Base-by-base conservation (phyloP, 352 stramenopile species). In the Globisporangium nodosum region DNA sequence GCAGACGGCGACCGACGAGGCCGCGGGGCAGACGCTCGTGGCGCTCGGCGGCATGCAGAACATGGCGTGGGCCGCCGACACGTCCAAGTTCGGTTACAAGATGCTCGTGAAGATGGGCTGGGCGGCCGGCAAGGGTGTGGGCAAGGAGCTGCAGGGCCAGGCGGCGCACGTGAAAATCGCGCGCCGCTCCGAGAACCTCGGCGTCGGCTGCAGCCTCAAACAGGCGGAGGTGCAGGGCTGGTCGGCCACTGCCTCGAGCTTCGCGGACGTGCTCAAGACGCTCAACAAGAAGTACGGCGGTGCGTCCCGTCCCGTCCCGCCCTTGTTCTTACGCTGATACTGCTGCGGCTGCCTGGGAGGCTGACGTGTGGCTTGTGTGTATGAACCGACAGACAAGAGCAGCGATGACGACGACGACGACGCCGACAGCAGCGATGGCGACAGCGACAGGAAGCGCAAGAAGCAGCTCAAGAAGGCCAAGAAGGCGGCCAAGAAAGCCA, bases 41-140 rank as follows among this genome's bases (percentile, higher is more conserved):
- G 69, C 76, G n/a, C 48, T 94, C 48, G 85, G 85, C 27, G 85
- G 85, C 46, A 87, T 90, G 71, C 85, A 94, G 69, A 94, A 94
- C 70, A 94, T 90, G 81, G 85, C 82, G 54, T 94, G 85, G 85
- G 82, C 85, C 9, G 68, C 78, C 20, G 91, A 97, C 66, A 90
- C 79, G 60, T 91, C 72, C 75, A 97, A 97, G 71, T 97, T 97
- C 55, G 96, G 96, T 18, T 94, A 90, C 64, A 96, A 96, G 66
- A 96, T 98, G 85, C 83, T 98, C 35, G 68, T 91, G 21, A 98
- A 98, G 70, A 98, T 98, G 94, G 96, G 96, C 64, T 98, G 94
- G 93, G 91, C 85, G 24, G 90, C 97, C 33, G 92, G 92, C 52
- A 85, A 96, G 61, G 94, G 90, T 54, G 82, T 98, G 40, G 96